Percentiles rank a stretch among this genome's conserved stretches.
Conservation (phyloP, 192 early-diverging fungal species). For the Pilobolus umbonatus region DNA sequence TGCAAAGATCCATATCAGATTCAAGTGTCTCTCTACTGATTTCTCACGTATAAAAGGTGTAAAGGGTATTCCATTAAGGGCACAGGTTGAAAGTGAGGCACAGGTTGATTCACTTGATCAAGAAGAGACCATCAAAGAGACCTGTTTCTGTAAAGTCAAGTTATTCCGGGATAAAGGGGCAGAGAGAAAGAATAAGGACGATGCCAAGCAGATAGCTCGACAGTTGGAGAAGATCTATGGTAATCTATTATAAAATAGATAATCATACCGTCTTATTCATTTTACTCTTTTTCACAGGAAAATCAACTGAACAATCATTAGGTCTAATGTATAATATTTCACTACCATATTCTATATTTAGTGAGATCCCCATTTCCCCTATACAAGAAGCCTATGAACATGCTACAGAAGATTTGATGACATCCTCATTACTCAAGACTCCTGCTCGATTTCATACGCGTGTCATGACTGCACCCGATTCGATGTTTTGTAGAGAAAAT, state of each 20-base stretch:
- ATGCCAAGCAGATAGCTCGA: constrained; percentile 63
- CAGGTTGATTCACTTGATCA: background rate
- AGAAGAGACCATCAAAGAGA: constrained; percentile 23
- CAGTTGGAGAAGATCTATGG: constrained; percentile 52
- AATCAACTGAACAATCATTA: constrained; percentile 16
- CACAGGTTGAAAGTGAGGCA: constrained; percentile 30
- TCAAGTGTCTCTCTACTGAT: constrained; percentile 72
- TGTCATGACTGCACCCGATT: constrained; percentile 8
- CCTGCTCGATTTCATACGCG: constrained; percentile 10
- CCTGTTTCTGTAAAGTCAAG: constrained; percentile 61
- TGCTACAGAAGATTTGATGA: constrained; percentile 8
- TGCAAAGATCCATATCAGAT: constrained; percentile 59
- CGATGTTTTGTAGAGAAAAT: background rate
- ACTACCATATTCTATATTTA: constrained; percentile 15
- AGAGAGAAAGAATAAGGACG: constrained; percentile 74
- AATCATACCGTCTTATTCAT: background rate
- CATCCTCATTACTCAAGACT: constrained; percentile 4
- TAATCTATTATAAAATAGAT: background rate
- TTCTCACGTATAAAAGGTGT: constrained; percentile 74
- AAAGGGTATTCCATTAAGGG: constrained; percentile 64
- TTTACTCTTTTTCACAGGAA: constrained; percentile 13
- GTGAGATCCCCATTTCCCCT: constrained; percentile 19
- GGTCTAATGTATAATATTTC: constrained; percentile 19
- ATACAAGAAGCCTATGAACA: constrained; percentile 11
- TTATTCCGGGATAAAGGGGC: constrained; percentile 61